Evolutionary conservation across 1,284 basidiomycete genomes (phyloP), one percentile per base, ranked within the genome.

Genomic region (Ceratobasidium papillatum): DNA sequence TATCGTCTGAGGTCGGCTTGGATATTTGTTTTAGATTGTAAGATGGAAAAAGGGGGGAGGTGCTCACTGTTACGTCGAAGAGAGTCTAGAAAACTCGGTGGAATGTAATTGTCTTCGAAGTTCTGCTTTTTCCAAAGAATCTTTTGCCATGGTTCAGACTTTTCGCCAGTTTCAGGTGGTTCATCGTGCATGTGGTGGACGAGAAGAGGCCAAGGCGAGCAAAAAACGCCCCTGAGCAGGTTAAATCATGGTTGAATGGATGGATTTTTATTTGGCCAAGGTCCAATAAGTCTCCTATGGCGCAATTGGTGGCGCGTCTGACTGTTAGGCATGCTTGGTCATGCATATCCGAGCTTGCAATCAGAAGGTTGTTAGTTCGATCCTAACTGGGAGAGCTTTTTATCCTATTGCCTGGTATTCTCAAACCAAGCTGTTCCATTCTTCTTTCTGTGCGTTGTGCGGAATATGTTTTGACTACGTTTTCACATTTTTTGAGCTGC

Each of bases 21-120:
- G 56, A 52, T 19, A 22, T 79, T 76, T 7, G 78, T 77, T 4
- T 80, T 80, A 81, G 73, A 54, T 45, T n/a, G 36, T 68, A 19
- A 54, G 38, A 27, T 17, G 14, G 12, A 22, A 32, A 66, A 34
- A 12, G 25, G 41, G 59, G 22, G 47, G 62, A 11, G 25, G 14
- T 14, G 85, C 91, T 82, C 81, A 96, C 95, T 87, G 81, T 96
- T 94, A 81, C 84, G 88, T 79, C 86, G 86, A 75, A 98, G 83
- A 75, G 93, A 91, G 0, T 91, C 88, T 64, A 97, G 86, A 81
- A 97, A 98, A 9, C 88, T 86, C 1, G 84, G 83, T 11, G 93
- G 92, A 65, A 98, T 91, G 82, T 95, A 89, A 81, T 96, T 95
- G 83, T 98, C 96, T 17, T 93, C 89, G 80, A 87, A 93, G 4